Evolutionary conservation across 768 basidiomycete species (phyloP), one percentile per base, ranked within the genome.

Genomic region (Chalciporus pseudorubinellus): DNA sequence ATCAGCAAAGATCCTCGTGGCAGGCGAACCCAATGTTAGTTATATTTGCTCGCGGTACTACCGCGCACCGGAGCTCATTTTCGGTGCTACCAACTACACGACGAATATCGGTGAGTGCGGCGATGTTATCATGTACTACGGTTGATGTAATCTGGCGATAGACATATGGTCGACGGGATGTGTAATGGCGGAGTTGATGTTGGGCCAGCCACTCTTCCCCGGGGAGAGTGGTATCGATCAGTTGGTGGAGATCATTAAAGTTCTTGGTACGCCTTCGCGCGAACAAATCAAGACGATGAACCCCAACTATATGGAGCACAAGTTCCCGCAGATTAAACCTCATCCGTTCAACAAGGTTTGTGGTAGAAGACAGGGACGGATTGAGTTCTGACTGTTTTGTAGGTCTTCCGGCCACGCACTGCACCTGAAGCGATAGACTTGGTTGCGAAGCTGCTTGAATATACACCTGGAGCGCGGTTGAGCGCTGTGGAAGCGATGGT

Each of bases 221-320:
- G 97, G 97, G 53, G 97, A 99, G 76, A 92, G 89, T 66, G 95
- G 95, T 20, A 99, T 99, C 65, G 97, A 99, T 74, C 97, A 99
- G 75, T 71, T 99, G 64, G 97, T 99, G 51, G 97, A 99, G 75
- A 99, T 99, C 62, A 99, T 99, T 85, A 99, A 99, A 72, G 94
- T 99, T 39, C 83, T 99, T 48, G 97, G 97, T 14, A 99, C 97
- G 19, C 97, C 97, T 3, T 95, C 97, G 52, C 79, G 95, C 60
- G 97, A 98, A 68, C 97, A 99, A 72, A 99, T 99, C 82, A 98
- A 99, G 85, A 98, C 97, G 60, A 99, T 99, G 97, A 99, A 99
- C 73, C 97, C 97, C 49, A 99, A 99, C 76, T 99, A 99, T 74
- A 98, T 98, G 97, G 97, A 99, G 69, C 97, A 99, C 83, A 98